These are phyloP conservation scores for Monilinia fructigena DNA, from an alignment of 2,329 filamentous ascomycete species.

Conservation along the genomic window DNA sequence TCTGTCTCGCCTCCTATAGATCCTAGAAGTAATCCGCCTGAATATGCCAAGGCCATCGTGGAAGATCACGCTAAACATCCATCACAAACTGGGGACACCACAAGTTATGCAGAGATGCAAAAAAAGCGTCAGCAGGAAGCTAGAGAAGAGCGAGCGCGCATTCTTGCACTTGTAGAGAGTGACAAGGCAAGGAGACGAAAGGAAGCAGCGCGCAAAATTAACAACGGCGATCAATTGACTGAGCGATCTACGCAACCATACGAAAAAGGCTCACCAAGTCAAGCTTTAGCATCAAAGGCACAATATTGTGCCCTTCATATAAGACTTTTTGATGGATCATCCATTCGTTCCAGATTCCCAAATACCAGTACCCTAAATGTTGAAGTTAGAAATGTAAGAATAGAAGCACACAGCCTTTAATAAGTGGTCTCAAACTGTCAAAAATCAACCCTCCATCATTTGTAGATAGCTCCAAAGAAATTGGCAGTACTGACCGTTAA, in stretches of 20 bases:
- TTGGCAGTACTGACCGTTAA: constrained; percentile 7
- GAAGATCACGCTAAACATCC: not conserved
- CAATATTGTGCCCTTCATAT: constrained; percentile 66
- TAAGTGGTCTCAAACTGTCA: not conserved
- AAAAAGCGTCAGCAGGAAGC: constrained; percentile 63
- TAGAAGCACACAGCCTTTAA: not conserved
- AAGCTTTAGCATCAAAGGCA: constrained; percentile 23
- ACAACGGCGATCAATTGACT: constrained; percentile 30
- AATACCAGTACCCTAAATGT: constrained; percentile 59
- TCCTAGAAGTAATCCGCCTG: not conserved
- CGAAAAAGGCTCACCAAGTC: constrained; percentile 18
- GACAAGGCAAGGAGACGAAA: constrained; percentile 68
- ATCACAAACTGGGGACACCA: constrained; percentile 40
- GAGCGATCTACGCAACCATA: not conserved
- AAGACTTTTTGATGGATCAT: constrained; percentile 79
- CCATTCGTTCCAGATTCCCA: constrained; percentile 70
- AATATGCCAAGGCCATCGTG: not conserved
- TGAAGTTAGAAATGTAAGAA: constrained; percentile 57
- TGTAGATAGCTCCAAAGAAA: not conserved
- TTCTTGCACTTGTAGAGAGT: constrained; percentile 72
- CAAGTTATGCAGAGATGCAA: constrained; percentile 53
- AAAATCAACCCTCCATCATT: not conserved
- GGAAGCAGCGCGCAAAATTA: constrained; percentile 51
- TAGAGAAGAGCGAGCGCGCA: constrained; percentile 65
- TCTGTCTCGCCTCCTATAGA: not conserved